These are phyloP conservation scores for Combretum micranthum DNA, from an alignment of 345 rosid genomes.

Conservation along the genomic window DNA sequence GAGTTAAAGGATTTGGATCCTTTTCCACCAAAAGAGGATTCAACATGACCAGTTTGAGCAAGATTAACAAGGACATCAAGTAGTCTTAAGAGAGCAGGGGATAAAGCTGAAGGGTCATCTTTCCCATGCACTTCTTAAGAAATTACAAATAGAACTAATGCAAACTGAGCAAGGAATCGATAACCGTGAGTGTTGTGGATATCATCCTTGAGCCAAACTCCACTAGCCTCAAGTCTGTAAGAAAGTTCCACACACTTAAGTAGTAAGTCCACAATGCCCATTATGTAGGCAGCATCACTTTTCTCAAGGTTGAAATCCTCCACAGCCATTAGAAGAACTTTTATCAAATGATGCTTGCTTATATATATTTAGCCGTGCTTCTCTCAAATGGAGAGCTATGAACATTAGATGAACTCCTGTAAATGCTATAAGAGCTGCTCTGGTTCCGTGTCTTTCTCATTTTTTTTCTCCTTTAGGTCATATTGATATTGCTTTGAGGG, in stretches of 20 bases:
- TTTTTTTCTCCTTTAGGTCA: conserved; percentile 82
- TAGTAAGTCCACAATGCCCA: conserved; percentile 96
- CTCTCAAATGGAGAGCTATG: conserved; percentile 23
- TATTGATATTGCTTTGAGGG: conserved; percentile 65
- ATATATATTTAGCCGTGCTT: too few species aligned
- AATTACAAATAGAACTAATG: conserved; percentile 42
- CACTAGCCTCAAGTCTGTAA: conserved; percentile 89
- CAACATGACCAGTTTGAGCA: conserved; percentile 83
- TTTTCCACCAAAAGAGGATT: conserved; percentile 40
- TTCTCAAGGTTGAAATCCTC: conserved; percentile 81
- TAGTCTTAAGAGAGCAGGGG: conserved; percentile 82
- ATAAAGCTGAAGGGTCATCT: conserved; percentile 46
- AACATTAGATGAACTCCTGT: conserved; percentile 25
- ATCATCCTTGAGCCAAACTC: conserved; percentile 92
- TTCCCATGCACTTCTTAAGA: conserved; percentile 16
- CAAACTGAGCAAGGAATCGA: conserved; percentile 98
- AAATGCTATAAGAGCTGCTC: conserved; percentile 21
- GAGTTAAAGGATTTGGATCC: conserved; percentile 43
- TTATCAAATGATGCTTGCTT: too few species aligned
- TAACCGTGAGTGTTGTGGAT: conserved; percentile 98
- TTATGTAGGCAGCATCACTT: conserved; percentile 91
- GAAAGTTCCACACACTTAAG: conserved; percentile 98
- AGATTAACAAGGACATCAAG: conserved; percentile 92
- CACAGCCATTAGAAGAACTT: conserved; percentile 85
- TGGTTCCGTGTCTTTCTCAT: conserved; percentile 50